A percentile compares a stretch with the other conserved stretches of the same genome.
Evolutionary conservation across 805 yeast species (phyloP).

Genomic region (Saturnispora ahearnii): DNA sequence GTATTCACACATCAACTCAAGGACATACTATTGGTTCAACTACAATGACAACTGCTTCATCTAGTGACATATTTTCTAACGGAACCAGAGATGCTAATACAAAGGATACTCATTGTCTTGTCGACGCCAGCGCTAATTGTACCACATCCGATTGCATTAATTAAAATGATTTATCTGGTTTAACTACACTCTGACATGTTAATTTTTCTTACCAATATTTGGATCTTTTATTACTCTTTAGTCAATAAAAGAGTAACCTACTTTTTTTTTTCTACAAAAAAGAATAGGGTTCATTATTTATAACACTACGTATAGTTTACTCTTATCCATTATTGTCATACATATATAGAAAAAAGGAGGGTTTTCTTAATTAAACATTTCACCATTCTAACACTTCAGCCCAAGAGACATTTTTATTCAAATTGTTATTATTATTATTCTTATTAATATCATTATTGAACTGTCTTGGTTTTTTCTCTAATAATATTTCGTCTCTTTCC

Average conservation of each 20-base stretch:
- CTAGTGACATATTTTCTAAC: constrained; percentile 8
- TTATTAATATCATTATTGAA: background rate
- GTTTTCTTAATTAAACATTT: background rate
- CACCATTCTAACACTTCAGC: constrained; percentile 27
- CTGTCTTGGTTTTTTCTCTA: constrained; percentile 7
- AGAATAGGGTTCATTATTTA: background rate
- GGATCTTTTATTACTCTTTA: background rate
- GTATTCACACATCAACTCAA: background rate
- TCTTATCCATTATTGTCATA: constrained; percentile 22
- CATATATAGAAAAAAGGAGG: background rate
- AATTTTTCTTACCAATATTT: background rate
- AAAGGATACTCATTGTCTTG: constrained; percentile 34
- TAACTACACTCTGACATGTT: background rate
- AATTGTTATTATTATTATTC: background rate
- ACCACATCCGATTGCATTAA: constrained; percentile 36
- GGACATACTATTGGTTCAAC: background rate
- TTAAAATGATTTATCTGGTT: background rate
- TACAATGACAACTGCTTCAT: constrained; percentile 1
- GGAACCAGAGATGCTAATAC: constrained; percentile 20
- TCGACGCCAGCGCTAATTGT: constrained; percentile 46
- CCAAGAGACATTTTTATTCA: constrained; percentile 24
- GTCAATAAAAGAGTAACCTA: background rate
- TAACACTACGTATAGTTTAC: background rate
- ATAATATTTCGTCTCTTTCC: constrained; percentile 20
- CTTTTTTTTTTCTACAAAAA: background rate